A percentile compares a stretch with the other conserved stretches of the same genome.
phyloP scores from a whole-genome alignment of 108 stramenopile genomes.

The Cyclotella cryptica region DNA sequence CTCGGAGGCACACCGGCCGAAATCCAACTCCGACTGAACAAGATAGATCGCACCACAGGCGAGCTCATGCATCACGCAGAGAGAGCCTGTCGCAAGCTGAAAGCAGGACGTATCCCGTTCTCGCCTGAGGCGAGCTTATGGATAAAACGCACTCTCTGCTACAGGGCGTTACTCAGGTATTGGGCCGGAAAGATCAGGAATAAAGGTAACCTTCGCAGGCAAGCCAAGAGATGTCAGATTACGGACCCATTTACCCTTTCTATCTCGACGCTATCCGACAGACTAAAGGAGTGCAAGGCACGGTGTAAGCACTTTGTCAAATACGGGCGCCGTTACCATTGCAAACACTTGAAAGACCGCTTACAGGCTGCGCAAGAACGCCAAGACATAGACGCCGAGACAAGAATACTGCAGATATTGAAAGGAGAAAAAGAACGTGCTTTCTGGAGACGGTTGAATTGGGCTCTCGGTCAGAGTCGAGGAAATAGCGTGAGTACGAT shows the following conservation, averaged over 20 bases:
- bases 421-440: conserved; percentile 21
- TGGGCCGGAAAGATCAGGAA: not conserved
- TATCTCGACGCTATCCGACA: not conserved
- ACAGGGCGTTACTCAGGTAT: not conserved
- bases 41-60: not conserved
- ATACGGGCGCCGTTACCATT: conserved; percentile 16
- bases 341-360: conserved; percentile 5
- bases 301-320: conserved; percentile 9
- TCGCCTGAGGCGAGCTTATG: conserved; percentile 28
- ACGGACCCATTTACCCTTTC: not conserved
- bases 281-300: conserved; percentile 10
- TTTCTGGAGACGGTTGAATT: conserved; percentile 26
- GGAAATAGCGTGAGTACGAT: conserved; percentile 8
- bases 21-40: not conserved
- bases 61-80: conserved; percentile 5
- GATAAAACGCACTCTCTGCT: not conserved
- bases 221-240: not conserved
- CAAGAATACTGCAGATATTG: conserved; percentile 28
- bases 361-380: conserved; percentile 9
- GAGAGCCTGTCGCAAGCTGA: conserved; percentile 21
- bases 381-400: conserved; percentile 4
- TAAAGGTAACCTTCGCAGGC: conserved; percentile 10
- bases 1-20: not conserved
- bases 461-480: not conserved
- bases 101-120: conserved; percentile 15